These are phyloP conservation scores for Penicillium arizonense DNA, from an alignment of 495 filamentous ascomycete species.

Conservation along the genomic window DNA sequence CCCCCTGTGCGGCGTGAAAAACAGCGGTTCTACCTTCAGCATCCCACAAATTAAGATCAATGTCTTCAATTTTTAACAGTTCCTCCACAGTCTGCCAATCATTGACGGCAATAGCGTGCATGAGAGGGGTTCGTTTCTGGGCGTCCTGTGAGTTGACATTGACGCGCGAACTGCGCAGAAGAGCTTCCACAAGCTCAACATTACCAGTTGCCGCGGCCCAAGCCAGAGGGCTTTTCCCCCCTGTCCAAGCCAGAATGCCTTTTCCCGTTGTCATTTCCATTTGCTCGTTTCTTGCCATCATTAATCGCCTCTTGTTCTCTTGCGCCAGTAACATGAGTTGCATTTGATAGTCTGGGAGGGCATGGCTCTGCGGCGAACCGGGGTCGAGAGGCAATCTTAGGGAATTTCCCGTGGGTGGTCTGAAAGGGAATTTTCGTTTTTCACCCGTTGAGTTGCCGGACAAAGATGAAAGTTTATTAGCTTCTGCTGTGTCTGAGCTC, in stretches of 20 bases:
- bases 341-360: constrained; percentile 98
- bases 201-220: background rate
- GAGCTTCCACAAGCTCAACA: background rate
- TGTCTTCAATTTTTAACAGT: background rate
- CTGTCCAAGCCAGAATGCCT: background rate
- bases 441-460: background rate
- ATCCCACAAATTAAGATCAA: background rate
- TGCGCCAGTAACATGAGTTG: constrained; percentile 97
- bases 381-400: background rate
- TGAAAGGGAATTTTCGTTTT: background rate
- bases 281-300: constrained; percentile 96
- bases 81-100: background rate
- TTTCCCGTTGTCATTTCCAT: background rate
- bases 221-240: background rate
- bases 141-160: background rate
- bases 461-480: background rate
- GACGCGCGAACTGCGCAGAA: background rate
- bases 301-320: constrained; percentile 93
- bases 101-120: background rate
- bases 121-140: background rate
- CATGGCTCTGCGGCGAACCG: constrained; percentile 81
- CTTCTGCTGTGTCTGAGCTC: background rate
- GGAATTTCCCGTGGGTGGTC: background rate
- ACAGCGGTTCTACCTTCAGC: background rate
- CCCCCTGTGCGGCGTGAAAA: background rate